phyloP scores from a whole-genome alignment of 2,329 filamentous ascomycete species.

The Raffaelea ambrosiae region DNA sequence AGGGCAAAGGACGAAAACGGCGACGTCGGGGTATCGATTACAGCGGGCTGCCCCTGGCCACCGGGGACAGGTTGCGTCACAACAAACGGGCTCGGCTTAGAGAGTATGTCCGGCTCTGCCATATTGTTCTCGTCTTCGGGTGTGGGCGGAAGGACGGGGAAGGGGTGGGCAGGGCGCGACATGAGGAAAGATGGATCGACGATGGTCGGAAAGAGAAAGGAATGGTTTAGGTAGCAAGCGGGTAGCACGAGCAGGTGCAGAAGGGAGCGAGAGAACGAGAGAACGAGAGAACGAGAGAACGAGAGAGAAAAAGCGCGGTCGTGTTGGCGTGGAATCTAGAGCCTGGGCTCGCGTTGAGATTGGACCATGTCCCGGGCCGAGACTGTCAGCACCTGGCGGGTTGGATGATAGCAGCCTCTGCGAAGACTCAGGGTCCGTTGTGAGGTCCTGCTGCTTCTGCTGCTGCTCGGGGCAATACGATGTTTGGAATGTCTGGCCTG shows the following conservation, averaged over 20 bases:
- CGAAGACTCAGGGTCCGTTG: no score
- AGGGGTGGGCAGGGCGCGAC: neutral
- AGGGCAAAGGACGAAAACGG: slow-evolving; percentile 45
- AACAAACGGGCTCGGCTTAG: neutral
- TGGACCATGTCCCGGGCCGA: no score
- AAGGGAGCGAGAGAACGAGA: neutral
- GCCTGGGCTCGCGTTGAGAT: no score
- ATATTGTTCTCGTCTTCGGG: slow-evolving; percentile 7
- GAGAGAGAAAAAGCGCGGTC: neutral
- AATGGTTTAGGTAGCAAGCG: neutral
- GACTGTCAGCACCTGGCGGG: no score
- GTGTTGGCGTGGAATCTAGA: no score
- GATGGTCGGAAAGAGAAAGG: neutral
- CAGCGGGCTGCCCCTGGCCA: slow-evolving; percentile 9
- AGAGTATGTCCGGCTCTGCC: neutral
- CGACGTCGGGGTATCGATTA: slow-evolving; percentile 32
- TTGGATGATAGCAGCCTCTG: no score
- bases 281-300: neutral
- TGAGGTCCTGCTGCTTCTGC: no score
- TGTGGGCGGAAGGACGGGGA: neutral
- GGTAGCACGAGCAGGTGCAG: neutral
- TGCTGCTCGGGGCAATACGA: no score
- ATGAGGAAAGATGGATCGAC: neutral
- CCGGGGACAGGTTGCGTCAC: neutral
- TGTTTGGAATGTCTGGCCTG: no score